These are phyloP conservation scores for Cryphonectria japonica DNA, from an alignment of 2,329 filamentous ascomycete genomes.

Conservation along the genomic window DNA sequence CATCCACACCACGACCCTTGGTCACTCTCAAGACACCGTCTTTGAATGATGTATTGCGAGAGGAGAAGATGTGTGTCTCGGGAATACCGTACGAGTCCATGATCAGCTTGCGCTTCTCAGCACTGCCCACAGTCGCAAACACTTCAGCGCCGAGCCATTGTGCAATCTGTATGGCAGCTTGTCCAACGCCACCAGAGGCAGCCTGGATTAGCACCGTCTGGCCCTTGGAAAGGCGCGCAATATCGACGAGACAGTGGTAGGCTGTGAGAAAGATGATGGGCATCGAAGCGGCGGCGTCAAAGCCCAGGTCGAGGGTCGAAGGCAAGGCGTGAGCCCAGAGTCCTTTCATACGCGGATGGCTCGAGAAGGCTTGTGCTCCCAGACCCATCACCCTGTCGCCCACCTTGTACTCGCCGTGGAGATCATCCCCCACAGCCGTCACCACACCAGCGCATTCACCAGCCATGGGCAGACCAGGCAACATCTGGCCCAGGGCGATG, in stretches of 20 bases:
- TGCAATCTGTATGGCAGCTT: constrained; percentile 48
- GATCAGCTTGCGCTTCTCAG: constrained; percentile 42
- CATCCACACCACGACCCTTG: constrained; percentile 26
- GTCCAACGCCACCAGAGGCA: constrained; percentile 47
- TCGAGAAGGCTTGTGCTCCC: constrained; percentile 30
- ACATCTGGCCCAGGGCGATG: constrained; percentile 40
- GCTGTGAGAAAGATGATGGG: constrained; percentile 36
- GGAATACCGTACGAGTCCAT: constrained; percentile 39
- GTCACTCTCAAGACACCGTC: constrained; percentile 19
- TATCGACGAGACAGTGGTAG: constrained; percentile 43
- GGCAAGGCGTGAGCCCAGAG: constrained; percentile 23
- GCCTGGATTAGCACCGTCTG: constrained; percentile 47
- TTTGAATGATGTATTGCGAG: constrained; percentile 18
- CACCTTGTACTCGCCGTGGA: constrained; percentile 31
- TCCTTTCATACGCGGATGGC: constrained; percentile 17
- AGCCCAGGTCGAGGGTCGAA: constrained; percentile 18
- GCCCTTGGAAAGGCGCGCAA: constrained; percentile 35
- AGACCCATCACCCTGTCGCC: constrained; percentile 37
- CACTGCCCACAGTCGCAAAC: constrained; percentile 43
- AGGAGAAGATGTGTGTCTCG: constrained; percentile 42
- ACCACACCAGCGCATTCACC: constrained; percentile 41
- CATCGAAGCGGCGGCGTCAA: constrained; percentile 22
- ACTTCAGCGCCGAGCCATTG: constrained; percentile 42
- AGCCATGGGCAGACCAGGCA: constrained; percentile 36
- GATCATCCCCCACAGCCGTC: constrained; percentile 36